Conservation (phyloP, 495 filamentous ascomycete species). For the Penicillium odoratum region DNA sequence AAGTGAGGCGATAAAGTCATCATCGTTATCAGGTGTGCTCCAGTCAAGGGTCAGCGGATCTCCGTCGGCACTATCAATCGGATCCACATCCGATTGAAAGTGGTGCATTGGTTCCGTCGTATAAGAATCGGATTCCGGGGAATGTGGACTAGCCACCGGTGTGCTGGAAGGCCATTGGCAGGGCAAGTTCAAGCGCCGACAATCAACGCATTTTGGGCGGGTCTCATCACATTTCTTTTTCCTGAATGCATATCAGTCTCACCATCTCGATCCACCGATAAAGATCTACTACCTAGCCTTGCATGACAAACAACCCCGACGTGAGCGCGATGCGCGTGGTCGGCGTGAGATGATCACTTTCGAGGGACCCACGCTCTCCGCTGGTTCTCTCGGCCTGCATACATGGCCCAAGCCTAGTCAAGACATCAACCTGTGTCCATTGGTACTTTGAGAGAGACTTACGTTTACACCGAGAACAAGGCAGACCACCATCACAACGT, state of each 20-base stretch:
- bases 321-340: slow-evolving; percentile 31
- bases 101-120: background rate
- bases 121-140: slow-evolving; percentile 2
- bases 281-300: slow-evolving; percentile 27
- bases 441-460: background rate
- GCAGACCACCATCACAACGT: slow-evolving; percentile 28
- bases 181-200: slow-evolving; percentile 27
- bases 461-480: slow-evolving; percentile 32
- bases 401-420: slow-evolving; percentile 29
- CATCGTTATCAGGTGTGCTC: slow-evolving; percentile 14
- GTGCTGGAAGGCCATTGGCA: slow-evolving; percentile 23
- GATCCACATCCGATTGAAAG: slow-evolving; percentile 1
- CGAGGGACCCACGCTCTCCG: slow-evolving; percentile 5
- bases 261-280: background rate
- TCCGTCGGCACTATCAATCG: slow-evolving; percentile 17
- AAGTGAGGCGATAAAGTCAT: slow-evolving; percentile 26
- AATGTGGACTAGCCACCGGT: background rate
- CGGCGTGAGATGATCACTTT: slow-evolving; percentile 12
- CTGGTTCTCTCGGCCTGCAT: slow-evolving; percentile 23
- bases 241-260: slow-evolving; percentile 2
- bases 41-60: slow-evolving; percentile 8
- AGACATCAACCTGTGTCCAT: background rate
- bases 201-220: slow-evolving; percentile 28
- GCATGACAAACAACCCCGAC: slow-evolving; percentile 31
- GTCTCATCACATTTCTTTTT: slow-evolving; percentile 35